Percentiles rank a stretch among this genome's conserved stretches.
These are phyloP conservation scores for Neocucurbitaria cava DNA, from an alignment of 2,329 filamentous ascomycete species.

Conservation along the genomic window DNA sequence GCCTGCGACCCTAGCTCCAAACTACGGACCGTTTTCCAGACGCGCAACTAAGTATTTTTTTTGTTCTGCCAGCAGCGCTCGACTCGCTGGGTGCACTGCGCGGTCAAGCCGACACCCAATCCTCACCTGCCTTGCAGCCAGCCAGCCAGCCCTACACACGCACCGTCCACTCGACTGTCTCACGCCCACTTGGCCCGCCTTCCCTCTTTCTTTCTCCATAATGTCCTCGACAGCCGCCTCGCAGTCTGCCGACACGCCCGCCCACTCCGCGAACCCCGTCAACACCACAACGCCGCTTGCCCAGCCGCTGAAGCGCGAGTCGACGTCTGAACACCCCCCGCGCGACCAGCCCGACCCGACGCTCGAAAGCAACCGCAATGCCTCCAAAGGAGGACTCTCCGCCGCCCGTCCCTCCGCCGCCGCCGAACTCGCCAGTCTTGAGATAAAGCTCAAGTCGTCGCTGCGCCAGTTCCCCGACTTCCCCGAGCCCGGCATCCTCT, in stretches of 20 bases:
- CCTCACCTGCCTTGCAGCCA: constrained; percentile 21
- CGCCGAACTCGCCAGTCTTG: constrained; percentile 64
- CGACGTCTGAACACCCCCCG: constrained; percentile 44
- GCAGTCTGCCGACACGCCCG: constrained; percentile 19
- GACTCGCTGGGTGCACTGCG: constrained; percentile 14
- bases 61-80: constrained; percentile 4
- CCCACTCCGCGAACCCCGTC: constrained; percentile 24
- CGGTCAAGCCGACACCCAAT: constrained; percentile 18
- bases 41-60: constrained; percentile 21
- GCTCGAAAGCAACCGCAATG: constrained; percentile 45
- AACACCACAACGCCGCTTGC: constrained; percentile 26
- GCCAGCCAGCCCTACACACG: constrained; percentile 18
- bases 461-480: constrained; percentile 92
- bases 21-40: constrained; percentile 26
- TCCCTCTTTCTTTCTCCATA: constrained; percentile 30
- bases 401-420: constrained; percentile 57
- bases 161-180: constrained; percentile 23
- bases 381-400: constrained; percentile 58
- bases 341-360: constrained; percentile 43
- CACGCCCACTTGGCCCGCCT: constrained; percentile 17
- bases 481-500: constrained; percentile 88
- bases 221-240: constrained; percentile 35
- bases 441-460: constrained; percentile 71
- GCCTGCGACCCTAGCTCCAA: constrained; percentile 9
- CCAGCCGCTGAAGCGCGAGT: constrained; percentile 27